phyloP scores from a whole-genome alignment of 164 flowering plant genomes.

The Sedum album region DNA sequence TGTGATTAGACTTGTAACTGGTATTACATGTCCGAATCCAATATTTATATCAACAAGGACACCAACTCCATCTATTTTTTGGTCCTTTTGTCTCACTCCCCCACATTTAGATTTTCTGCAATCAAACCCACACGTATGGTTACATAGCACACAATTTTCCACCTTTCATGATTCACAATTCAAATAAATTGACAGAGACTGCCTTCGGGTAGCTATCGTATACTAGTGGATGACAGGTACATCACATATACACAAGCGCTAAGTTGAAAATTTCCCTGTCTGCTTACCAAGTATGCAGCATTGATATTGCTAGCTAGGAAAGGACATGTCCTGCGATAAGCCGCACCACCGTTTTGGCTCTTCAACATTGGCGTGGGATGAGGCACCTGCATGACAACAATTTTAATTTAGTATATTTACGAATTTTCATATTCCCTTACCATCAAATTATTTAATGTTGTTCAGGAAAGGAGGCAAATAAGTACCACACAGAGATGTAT shows the following conservation, averaged over 20 bases:
- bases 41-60: not conserved
- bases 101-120: not conserved
- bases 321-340: not conserved
- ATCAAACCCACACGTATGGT: not conserved
- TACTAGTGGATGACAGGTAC: not conserved
- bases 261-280: not conserved
- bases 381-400: not conserved
- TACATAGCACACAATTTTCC: not conserved
- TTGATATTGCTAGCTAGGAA: not conserved
- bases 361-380: not conserved
- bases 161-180: not conserved
- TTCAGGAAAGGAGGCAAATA: not conserved
- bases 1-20: slow-evolving; percentile 5
- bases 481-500: not conserved
- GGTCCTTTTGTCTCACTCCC: not conserved
- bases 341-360: not conserved
- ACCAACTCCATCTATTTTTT: not conserved
- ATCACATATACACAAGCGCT: too few species aligned
- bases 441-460: not conserved
- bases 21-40: not conserved
- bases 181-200: not conserved
- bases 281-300: not conserved
- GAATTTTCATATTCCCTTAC: not conserved
- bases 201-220: not conserved
- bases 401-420: not conserved